phyloP scores from a whole-genome alignment of 495 filamentous ascomycete genomes.

The Penicillium ochrochloron region DNA sequence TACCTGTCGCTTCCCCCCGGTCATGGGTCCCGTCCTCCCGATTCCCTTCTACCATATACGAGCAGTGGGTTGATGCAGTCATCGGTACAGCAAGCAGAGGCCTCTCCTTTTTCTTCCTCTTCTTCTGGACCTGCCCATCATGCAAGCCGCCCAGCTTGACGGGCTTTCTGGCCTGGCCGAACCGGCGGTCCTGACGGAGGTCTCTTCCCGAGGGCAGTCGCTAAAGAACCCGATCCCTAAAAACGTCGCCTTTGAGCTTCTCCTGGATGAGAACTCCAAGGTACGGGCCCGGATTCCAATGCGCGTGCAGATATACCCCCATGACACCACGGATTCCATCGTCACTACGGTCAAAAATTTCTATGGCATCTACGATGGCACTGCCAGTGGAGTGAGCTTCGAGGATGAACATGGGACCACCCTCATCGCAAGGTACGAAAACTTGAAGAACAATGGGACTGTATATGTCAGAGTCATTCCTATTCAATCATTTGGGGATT shows the following conservation, averaged over 20 bases:
- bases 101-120: slow-evolving; percentile 19
- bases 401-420: slow-evolving; percentile 85
- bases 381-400: slow-evolving; percentile 81
- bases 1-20: slow-evolving; percentile 26
- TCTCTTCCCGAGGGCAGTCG: slow-evolving; percentile 48
- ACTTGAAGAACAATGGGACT: slow-evolving; percentile 84
- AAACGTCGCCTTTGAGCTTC: slow-evolving; percentile 82
- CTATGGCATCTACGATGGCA: slow-evolving; percentile 84
- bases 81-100: slow-evolving; percentile 44
- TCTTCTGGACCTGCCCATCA: slow-evolving; percentile 36
- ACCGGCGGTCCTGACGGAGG: slow-evolving; percentile 38
- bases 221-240: slow-evolving; percentile 66
- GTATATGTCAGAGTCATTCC: slow-evolving; percentile 85
- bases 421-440: slow-evolving; percentile 94
- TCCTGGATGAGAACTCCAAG: slow-evolving; percentile 73
- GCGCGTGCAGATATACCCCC: slow-evolving; percentile 87
- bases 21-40: slow-evolving; percentile 34
- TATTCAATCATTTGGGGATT: slow-evolving; percentile 56
- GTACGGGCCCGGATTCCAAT: slow-evolving; percentile 82
- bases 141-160: slow-evolving; percentile 49
- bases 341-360: slow-evolving; percentile 97
- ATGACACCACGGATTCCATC: slow-evolving; percentile 95
- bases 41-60: slow-evolving; percentile 35
- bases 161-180: slow-evolving; percentile 47
- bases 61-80: slow-evolving; percentile 48